Conservation (phyloP, 345 rosid genomes). For the Arabidopsis thaliana region TAIR10.1 NC_003074.8:18398501-18399000, state of each 20-base stretch:
- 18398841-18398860: too few relatives aligned
- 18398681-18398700: slow-evolving; percentile 14
- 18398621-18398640: slow-evolving; percentile 72
- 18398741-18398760: slow-evolving; percentile 52
- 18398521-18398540: too few relatives aligned
- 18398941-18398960: slow-evolving; percentile 61
- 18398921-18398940: slow-evolving; percentile 48
- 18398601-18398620: slow-evolving; percentile 61
- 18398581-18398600: too few relatives aligned
- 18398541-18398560: too few relatives aligned
- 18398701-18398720: neutral
- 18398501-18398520: too few relatives aligned
- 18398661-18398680: slow-evolving; percentile 86
- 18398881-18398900: too few relatives aligned
- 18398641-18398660: slow-evolving; percentile 73
- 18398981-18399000: slow-evolving; percentile 69
- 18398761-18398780: slow-evolving; percentile 63
- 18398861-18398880: too few relatives aligned
- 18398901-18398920: neutral
- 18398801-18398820: slow-evolving; percentile 79
- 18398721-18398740: too few relatives aligned
- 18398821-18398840: slow-evolving; percentile 47
- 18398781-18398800: slow-evolving; percentile 71
- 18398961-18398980: slow-evolving; percentile 65
- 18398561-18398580: too few relatives aligned